A percentile compares a stretch with the other conserved stretches of the same genome.
Conservation (phyloP, 345 rosid genomes). For the Aquilaria malaccensis region DNA sequence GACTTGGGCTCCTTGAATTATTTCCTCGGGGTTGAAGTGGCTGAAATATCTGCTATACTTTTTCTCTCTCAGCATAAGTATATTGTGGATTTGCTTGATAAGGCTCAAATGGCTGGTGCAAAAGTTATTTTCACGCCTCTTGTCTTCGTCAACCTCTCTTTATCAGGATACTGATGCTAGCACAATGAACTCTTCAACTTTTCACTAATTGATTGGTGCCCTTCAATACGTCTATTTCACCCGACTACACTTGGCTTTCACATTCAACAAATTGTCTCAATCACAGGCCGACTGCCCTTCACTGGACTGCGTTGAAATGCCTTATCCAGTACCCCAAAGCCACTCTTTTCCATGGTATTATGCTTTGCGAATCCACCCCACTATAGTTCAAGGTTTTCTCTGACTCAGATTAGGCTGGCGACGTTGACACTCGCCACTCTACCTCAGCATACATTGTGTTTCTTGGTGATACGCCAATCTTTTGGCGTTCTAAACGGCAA, state of each 20-base stretch:
- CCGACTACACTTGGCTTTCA: background rate
- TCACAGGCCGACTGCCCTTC: background rate
- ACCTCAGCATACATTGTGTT: background rate
- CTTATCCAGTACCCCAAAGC: background rate
- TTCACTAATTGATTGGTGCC: background rate
- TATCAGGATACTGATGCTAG: background rate
- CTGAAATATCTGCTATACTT: background rate
- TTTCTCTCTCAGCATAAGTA: background rate
- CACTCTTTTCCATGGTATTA: background rate
- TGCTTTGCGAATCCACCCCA: background rate
- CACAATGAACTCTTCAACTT: background rate
- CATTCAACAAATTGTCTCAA: background rate
- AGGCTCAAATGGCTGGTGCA: background rate
- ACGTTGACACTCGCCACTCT: background rate
- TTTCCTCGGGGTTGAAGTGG: conserved; percentile 2
- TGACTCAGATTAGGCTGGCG: conserved; percentile 5
- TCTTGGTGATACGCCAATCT: background rate
- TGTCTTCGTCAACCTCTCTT: background rate
- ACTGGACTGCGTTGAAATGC: background rate
- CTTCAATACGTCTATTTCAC: background rate
- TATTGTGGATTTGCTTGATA: background rate
- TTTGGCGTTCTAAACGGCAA: background rate
- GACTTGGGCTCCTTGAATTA: background rate
- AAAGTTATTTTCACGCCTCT: background rate
- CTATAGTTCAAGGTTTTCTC: background rate